These are phyloP conservation scores for Rhizopus microsporus DNA, from an alignment of 371 early-diverging fungal species.

Conservation along the genomic window DNA sequence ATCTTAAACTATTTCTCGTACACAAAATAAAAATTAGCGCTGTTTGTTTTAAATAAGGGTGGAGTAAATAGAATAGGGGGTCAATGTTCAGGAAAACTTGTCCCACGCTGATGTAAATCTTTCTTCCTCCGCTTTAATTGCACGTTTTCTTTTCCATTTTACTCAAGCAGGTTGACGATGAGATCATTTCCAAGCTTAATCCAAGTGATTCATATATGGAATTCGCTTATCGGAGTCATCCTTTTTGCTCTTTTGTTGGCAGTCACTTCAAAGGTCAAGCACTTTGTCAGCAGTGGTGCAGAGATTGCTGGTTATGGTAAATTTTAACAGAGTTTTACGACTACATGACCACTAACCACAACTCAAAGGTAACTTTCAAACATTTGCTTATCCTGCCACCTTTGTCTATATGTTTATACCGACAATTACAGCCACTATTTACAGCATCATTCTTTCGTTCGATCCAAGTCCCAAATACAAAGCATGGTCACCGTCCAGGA, in stretches of 20 bases:
- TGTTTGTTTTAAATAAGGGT: too few relatives aligned
- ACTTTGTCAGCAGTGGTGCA: slow-evolving; percentile 34
- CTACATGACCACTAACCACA: background rate
- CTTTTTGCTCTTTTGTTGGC: slow-evolving; percentile 26
- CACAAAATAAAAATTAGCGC: too few relatives aligned
- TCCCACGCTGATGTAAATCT: background rate
- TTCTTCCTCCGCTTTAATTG: background rate
- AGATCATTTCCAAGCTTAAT: slow-evolving; percentile 8
- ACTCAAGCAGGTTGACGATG: slow-evolving; percentile 1
- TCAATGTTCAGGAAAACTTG: slow-evolving; percentile 8
- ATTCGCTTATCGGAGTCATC: slow-evolving; percentile 16
- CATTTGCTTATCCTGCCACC: slow-evolving; percentile 46
- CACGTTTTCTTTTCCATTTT: background rate
- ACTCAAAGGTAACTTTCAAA: slow-evolving; percentile 32
- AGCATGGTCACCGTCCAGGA: slow-evolving; percentile 45
- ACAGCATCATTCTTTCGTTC: slow-evolving; percentile 33
- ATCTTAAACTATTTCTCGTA: too few relatives aligned
- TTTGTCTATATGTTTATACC: slow-evolving; percentile 50
- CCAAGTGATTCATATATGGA: slow-evolving; percentile 25
- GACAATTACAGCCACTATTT: slow-evolving; percentile 26
- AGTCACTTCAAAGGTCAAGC: slow-evolving; percentile 25
- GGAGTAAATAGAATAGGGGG: slow-evolving; percentile 6
- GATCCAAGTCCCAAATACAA: slow-evolving; percentile 39
- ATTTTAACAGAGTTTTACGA: background rate
- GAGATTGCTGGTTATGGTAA: slow-evolving; percentile 39